Base-by-base conservation (phyloP, 2,329 filamentous ascomycete species). In the Pyrenophora tritici-repentis region DNA sequence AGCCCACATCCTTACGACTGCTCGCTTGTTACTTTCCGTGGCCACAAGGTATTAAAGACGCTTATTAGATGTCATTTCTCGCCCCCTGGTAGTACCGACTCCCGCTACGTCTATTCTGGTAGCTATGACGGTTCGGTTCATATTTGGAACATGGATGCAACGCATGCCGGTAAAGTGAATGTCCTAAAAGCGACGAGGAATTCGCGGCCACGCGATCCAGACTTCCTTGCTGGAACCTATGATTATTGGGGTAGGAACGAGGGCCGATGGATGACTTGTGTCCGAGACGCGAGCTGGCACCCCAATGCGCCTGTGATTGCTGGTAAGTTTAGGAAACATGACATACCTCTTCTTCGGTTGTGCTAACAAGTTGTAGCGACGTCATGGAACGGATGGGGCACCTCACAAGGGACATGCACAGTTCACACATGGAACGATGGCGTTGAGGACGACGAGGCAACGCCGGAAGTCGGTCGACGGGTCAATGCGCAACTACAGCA, bases 51-150 rank as follows among this genome's bases (percentile, higher is more conserved):
- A 10, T 82, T 95, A 54, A 88, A 90, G 65, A 97, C 94, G 1
- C 80, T 97, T 34, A 97, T 97, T 61, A 83, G 94, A 54, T 97
- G 94, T 67, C 93, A 97, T 75, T 99, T 99, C 75, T 94, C 90
- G 26, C 94, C 94, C 0, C 86, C 90, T 0, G 85, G 83, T 9
- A 92, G 90, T 67, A 93, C 91, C 2, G 89, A 97, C 70, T 91
- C 89, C 7, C 83, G 91, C 63, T 97, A 97, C 68, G 91, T 99
- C 17, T 97, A 97, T 75, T 89, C 88, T 16, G 94, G 94, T 17
- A 95, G 90, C 63, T 86, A 90, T 58, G 91, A 97, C 61, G 94
- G 94, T 41, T 89, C 88, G 52, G 89, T 97, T 0, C 93, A 91
- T 63, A 83, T 97, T 35, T 99, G 90, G 82, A 97, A 97, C 68